Evolutionary conservation across 352 stramenopile species (phyloP).

Genomic region (Globisporangium radiosum): DNA sequence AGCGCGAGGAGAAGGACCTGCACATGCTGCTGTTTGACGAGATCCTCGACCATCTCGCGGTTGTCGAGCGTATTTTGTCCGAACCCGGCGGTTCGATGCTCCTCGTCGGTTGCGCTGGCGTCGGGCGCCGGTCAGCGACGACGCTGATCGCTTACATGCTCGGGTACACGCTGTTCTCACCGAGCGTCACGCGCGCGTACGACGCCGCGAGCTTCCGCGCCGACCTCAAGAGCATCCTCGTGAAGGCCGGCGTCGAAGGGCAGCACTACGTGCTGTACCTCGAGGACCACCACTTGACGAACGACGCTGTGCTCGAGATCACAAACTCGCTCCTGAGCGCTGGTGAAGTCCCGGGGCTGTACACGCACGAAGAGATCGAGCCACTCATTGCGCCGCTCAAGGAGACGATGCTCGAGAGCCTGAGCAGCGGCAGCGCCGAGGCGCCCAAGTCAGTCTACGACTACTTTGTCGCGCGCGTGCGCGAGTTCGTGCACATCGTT

Average conservation of each 20-base stretch:
- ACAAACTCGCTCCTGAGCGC: conserved; percentile 90
- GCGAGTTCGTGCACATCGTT: conserved; percentile 87
- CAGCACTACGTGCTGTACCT: conserved; percentile 87
- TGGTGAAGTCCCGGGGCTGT: conserved; percentile 90
- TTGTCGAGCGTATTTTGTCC: conserved; percentile 87
- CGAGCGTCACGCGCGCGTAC: conserved; percentile 72
- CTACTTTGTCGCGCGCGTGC: conserved; percentile 90
- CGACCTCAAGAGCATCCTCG: conserved; percentile 89
- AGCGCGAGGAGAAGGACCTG: conserved; percentile 92
- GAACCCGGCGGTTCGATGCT: conserved; percentile 85
- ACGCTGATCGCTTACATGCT: conserved; percentile 88
- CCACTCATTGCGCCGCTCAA: conserved; percentile 86
- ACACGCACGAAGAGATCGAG: conserved; percentile 92
- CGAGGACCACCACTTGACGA: conserved; percentile 90
- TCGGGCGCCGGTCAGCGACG: conserved; percentile 80
- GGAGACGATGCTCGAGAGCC: conserved; percentile 85
- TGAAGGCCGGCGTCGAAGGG: conserved; percentile 79
- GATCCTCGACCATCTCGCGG: conserved; percentile 87
- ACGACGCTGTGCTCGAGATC: conserved; percentile 88
- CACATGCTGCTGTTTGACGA: conserved; percentile 92
- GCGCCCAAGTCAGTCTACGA: conserved; percentile 86
- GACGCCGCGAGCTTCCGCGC: conserved; percentile 63
- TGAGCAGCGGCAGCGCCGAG: conserved; percentile 30
- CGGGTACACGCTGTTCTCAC: conserved; percentile 83
- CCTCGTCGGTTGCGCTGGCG: conserved; percentile 83